A percentile compares a stretch with the other conserved stretches of the same genome.
Conservation (phyloP, 176 grass and related monocot species). For the Miscanthus lutarioriparius region DNA sequence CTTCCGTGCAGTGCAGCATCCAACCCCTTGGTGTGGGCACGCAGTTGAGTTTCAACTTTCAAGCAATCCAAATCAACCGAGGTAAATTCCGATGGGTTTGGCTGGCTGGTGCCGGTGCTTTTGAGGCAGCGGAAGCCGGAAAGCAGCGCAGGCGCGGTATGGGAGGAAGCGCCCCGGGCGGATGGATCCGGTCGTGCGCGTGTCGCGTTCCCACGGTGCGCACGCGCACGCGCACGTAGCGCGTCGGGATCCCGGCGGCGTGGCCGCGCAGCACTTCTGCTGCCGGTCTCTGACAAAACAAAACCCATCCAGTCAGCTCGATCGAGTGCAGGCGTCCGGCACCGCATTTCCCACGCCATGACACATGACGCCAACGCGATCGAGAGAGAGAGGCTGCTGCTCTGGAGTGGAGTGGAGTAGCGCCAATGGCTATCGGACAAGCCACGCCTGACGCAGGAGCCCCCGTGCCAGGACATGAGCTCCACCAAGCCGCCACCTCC, state of each 20-base stretch:
- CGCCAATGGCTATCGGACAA: conserved; percentile 29
- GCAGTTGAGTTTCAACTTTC: no score
- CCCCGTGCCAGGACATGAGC: background rate
- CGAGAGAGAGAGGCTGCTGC: no score
- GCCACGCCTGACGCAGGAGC: background rate
- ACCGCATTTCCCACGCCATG: background rate
- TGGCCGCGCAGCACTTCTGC: conserved; percentile 27
- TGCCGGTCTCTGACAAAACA: background rate
- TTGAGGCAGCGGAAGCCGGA: background rate
- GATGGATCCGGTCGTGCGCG: background rate
- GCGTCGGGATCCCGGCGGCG: conserved; percentile 28
- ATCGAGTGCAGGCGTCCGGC: background rate
- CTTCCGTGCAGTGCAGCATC: background rate
- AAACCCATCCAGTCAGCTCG: background rate
- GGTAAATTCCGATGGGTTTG: background rate
- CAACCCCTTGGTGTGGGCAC: no score
- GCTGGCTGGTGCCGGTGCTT: background rate
- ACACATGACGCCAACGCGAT: background rate
- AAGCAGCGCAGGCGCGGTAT: background rate
- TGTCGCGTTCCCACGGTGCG: background rate
- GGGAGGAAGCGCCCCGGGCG: background rate
- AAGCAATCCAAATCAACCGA: background rate
- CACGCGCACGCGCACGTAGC: no score
- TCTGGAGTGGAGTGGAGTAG: background rate
- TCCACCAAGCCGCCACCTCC: background rate